phyloP scores from a whole-genome alignment of 768 basidiomycete genomes.

The Albatrellus ellisii region DNA sequence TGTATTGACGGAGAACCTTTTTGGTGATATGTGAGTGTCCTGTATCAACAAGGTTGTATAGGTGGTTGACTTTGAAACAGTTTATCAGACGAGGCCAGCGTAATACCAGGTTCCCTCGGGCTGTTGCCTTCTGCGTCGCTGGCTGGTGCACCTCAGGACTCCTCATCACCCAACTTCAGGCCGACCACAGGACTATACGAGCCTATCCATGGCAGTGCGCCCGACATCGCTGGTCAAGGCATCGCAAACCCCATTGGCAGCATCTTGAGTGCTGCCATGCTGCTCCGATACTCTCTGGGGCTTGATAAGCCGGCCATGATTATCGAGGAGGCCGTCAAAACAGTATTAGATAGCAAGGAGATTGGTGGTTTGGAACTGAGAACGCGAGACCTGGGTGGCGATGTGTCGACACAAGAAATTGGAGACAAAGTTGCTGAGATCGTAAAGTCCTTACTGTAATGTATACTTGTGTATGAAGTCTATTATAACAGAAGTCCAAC shows the following conservation, averaged over 20 bases:
- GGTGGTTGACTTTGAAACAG: constrained; percentile 31
- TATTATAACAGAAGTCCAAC: too few relatives aligned
- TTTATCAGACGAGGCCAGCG: constrained; percentile 91
- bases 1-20: constrained; percentile 89
- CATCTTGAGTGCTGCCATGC: constrained; percentile 87
- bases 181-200: constrained; percentile 87
- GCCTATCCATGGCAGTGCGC: constrained; percentile 92
- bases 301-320: constrained; percentile 73
- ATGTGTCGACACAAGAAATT: constrained; percentile 58
- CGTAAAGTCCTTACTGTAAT: constrained; percentile 46
- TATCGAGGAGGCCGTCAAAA: constrained; percentile 84
- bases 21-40: constrained; percentile 82
- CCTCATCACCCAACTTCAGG: constrained; percentile 44
- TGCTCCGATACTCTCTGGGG: constrained; percentile 89
- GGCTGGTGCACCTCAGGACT: constrained; percentile 68
- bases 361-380: constrained; percentile 66
- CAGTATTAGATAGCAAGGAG: constrained; percentile 62
- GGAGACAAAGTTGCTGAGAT: constrained; percentile 76
- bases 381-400: constrained; percentile 83
- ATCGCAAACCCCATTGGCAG: constrained; percentile 95
- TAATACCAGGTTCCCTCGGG: constrained; percentile 96
- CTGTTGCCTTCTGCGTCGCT: constrained; percentile 94
- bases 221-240: constrained; percentile 88
- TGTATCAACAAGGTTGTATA: constrained; percentile 5
- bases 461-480: too few relatives aligned